phyloP scores from a whole-genome alignment of 225 moss, liverwort and hornwort genomes.

The Asterella californica region DNA sequence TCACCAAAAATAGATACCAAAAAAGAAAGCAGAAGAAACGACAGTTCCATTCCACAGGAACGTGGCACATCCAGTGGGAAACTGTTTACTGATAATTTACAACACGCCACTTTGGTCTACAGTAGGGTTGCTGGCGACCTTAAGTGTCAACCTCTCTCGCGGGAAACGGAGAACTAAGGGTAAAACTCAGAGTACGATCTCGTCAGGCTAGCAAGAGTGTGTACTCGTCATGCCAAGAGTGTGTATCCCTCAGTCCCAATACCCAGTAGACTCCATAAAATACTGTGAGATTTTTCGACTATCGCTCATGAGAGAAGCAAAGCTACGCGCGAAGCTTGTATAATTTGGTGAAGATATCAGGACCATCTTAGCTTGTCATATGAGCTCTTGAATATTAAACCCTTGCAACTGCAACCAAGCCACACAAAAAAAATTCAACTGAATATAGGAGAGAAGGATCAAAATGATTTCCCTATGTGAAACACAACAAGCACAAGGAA shows the following conservation, averaged over 20 bases:
- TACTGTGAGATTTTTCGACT: neutral
- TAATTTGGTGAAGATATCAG: neutral
- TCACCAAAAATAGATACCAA: too few relatives aligned
- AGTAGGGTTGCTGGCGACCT: too few relatives aligned
- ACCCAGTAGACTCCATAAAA: neutral
- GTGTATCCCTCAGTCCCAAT: neutral
- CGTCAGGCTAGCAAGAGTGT: neutral
- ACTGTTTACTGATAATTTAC: too few relatives aligned
- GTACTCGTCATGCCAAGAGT: neutral
- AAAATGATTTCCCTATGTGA: too few relatives aligned
- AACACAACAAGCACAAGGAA: neutral
- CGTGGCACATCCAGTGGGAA: too few relatives aligned
- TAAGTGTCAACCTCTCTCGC: too few relatives aligned
- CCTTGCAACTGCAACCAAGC: constrained; percentile 74
- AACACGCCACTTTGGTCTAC: too few relatives aligned
- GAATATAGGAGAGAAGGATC: too few relatives aligned
- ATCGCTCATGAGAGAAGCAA: neutral
- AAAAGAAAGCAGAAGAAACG: too few relatives aligned
- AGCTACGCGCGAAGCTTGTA: neutral
- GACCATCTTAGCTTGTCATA: constrained; percentile 34
- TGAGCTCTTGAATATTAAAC: constrained; percentile 84
- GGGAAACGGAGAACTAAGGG: too few relatives aligned
- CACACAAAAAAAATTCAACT: neutral
- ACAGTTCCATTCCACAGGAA: too few relatives aligned
- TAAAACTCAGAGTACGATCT: neutral